Evolutionary conservation across 345 rosid genomes (phyloP), one percentile per base, ranked within the genome.

Genomic region (Lumnitzera racemosa): DNA sequence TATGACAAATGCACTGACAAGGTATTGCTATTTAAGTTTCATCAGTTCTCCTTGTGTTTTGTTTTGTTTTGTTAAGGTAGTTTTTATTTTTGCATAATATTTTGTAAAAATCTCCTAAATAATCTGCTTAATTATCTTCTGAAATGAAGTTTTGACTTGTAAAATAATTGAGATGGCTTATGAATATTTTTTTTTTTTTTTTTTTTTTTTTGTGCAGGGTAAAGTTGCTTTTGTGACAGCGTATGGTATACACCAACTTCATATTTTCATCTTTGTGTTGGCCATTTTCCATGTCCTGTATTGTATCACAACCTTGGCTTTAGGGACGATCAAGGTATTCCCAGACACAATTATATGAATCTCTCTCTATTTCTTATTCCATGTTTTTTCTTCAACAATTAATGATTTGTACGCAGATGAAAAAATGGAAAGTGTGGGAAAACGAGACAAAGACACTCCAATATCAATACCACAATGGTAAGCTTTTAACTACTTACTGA

Each of bases 391-490:
- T 49, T 49, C 24, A 11, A 46, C 46, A 15, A 46, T 29, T 15
- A 43, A 29, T 13, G 62, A 7, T 25, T 12, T 17, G 15, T 8
- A 47, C 63, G 15, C 77, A 92, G 98, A 92, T 89, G 98, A 87
- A 80, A 57, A 82, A 70, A 15, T 92, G 98, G 98, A 89, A 80
- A 77, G 51, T 3, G n/a, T 92, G 98, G 98, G 98, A 92, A 68
- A 65, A 77, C 48, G 98, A 92, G 66, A 87, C 96, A 10, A 79
- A 71, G 77, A 87, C 98, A 13, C 67, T 77, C 3, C 96, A 89
- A 52, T 81, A 89, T 64, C 92, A 85, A 60, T 85, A 78, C 65
- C 53, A 77, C 5, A 64, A 85, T 14, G 91, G 91, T 85, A 52
- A 12, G 20, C 52, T 7, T 20, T 49, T 13, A 12, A 14, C 20